Conservation (phyloP, 1,284 basidiomycete species). For the Butyriboletus appendiculatus region DNA sequence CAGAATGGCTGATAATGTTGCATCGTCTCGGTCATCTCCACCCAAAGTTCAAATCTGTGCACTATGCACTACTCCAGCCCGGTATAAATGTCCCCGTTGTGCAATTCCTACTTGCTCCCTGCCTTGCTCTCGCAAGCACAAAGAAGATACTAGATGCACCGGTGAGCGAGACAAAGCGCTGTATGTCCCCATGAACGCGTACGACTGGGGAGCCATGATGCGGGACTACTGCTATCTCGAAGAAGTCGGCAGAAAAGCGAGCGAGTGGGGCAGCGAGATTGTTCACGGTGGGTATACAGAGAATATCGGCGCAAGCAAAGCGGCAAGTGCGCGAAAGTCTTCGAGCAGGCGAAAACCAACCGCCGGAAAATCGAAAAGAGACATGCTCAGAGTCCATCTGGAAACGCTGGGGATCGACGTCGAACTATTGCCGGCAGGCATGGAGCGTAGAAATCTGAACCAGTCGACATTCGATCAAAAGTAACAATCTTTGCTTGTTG, state of each 20-base stretch:
- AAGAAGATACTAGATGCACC: constrained; percentile 61
- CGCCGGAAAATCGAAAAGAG: constrained; percentile 43
- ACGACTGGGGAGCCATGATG: constrained; percentile 82
- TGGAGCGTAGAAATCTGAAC: constrained; percentile 75
- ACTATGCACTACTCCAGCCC: constrained; percentile 53
- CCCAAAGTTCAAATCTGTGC: constrained; percentile 14
- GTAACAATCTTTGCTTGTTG: constrained; percentile 42
- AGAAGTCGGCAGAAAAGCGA: constrained; percentile 70
- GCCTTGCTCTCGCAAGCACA: constrained; percentile 72
- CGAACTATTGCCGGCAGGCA: constrained; percentile 78
- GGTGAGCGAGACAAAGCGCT: constrained; percentile 74
- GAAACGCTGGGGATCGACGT: constrained; percentile 69
- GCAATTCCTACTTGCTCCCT: constrained; percentile 70
- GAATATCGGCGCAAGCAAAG: constrained; percentile 20
- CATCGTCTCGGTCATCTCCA: constrained; percentile 1
- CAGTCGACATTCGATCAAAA: constrained; percentile 81
- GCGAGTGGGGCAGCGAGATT: constrained; percentile 73
- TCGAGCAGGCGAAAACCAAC: constrained; percentile 21
- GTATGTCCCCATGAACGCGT: constrained; percentile 79
- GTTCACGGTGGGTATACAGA: constrained; percentile 47
- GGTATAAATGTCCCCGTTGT: constrained; percentile 85
- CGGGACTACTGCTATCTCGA: constrained; percentile 85
- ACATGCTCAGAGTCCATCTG: constrained; percentile 64
- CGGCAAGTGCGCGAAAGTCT: constrained; percentile 11
- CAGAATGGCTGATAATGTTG: constrained; percentile 11